phyloP scores from a whole-genome alignment of 768 basidiomycete species.

The Tulasnella sp. region DNA sequence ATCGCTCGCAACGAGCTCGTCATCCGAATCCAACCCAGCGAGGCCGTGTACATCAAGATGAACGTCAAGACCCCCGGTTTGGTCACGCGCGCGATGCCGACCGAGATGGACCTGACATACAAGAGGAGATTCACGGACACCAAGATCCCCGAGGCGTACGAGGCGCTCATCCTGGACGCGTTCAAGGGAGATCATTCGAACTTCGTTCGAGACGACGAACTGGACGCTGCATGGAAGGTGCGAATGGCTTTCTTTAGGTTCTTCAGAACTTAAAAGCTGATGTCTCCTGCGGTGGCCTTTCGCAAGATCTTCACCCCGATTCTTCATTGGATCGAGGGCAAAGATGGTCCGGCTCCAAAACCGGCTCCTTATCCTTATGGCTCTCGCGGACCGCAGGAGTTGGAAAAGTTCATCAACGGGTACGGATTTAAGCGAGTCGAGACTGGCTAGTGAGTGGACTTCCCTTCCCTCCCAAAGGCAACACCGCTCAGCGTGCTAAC shows the following conservation, averaged over 20 bases:
- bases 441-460: conserved; percentile 69
- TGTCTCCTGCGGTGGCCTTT: not conserved
- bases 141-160: conserved; percentile 96
- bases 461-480: not conserved
- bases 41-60: conserved; percentile 96
- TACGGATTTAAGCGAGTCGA: conserved; percentile 75
- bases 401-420: conserved; percentile 73
- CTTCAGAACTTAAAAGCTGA: conserved; percentile 7
- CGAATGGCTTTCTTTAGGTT: conserved; percentile 38
- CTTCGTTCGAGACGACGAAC: conserved; percentile 96
- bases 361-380: conserved; percentile 88
- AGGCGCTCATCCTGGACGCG: conserved; percentile 92
- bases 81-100: conserved; percentile 85
- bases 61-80: conserved; percentile 95
- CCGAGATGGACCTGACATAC: conserved; percentile 98
- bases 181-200: conserved; percentile 99
- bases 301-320: conserved; percentile 89
- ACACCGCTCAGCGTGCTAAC: conserved; percentile 13
- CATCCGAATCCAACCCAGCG: conserved; percentile 93
- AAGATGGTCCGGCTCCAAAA: conserved; percentile 63
- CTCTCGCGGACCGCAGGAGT: conserved; percentile 86
- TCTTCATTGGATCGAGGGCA: conserved; percentile 93
- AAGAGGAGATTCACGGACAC: conserved; percentile 89
- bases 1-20: conserved; percentile 97
- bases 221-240: conserved; percentile 98